Evolutionary conservation across 371 early-diverging fungal species (phyloP).

Genomic region (Lichtheimia ornata): DNA sequence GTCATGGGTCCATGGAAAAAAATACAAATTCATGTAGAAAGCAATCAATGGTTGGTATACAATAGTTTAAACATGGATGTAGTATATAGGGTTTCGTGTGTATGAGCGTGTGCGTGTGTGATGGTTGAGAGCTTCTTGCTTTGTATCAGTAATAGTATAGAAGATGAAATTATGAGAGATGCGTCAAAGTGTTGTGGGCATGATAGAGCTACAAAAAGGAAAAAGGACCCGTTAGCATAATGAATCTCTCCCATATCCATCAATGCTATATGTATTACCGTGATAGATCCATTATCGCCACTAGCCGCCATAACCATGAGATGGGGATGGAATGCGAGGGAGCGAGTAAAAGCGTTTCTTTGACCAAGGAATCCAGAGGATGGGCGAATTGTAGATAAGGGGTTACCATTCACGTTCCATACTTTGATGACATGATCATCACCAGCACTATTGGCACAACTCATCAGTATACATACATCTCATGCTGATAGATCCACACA

Average conservation of each 20-base stretch:
- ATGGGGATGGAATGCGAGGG: constrained; percentile 59
- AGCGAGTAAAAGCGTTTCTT: constrained; percentile 45
- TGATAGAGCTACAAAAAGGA: not conserved
- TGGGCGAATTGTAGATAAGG: constrained; percentile 58
- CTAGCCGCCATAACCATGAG: constrained; percentile 58
- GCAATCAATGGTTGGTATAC: not conserved
- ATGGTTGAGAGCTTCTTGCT: not conserved
- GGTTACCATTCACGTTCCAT: constrained; percentile 61
- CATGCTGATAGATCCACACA: no score
- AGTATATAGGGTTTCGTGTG: not conserved
- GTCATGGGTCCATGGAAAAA: constrained; percentile 3
- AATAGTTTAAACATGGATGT: not conserved
- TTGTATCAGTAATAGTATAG: not conserved
- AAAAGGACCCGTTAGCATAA: not conserved
- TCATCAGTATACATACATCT: no score
- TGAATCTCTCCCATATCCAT: not conserved
- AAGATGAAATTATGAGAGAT: not conserved
- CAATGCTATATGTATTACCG: constrained; percentile 22
- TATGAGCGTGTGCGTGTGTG: not conserved
- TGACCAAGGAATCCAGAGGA: constrained; percentile 63
- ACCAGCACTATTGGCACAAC: constrained; percentile 47
- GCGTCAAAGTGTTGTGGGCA: not conserved
- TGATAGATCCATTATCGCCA: constrained; percentile 52
- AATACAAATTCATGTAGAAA: not conserved
- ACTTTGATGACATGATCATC: constrained; percentile 67